A percentile compares a stretch with the other conserved stretches of the same genome.
phyloP scores from a whole-genome alignment of 169 alveolate species.

The Plasmodium knowlesi region DNA sequence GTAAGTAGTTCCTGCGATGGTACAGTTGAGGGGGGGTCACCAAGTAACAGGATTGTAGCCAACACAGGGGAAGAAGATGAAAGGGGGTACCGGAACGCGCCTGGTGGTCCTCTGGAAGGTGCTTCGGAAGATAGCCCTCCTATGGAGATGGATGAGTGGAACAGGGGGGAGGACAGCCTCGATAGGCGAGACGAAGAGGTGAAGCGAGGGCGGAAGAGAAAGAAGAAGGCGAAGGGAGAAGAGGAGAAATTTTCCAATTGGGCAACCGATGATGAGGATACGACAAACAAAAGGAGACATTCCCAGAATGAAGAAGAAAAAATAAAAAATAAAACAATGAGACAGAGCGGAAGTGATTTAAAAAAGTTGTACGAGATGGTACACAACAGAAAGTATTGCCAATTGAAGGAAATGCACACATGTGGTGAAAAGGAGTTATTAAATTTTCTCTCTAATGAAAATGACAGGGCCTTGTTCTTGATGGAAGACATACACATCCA shows the following conservation, averaged over 20 bases:
- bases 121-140: not conserved
- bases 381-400: conserved; percentile 2
- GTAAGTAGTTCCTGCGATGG: not conserved
- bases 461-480: not conserved
- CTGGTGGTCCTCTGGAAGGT: not conserved
- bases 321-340: not conserved
- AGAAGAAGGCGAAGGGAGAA: not conserved
- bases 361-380: conserved; percentile 17
- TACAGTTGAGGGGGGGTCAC: not conserved
- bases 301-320: not conserved
- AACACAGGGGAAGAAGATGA: not conserved
- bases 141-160: not conserved
- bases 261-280: not conserved
- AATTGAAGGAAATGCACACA: conserved; percentile 6
- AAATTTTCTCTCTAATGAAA: conserved; percentile 11
- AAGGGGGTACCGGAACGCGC: not conserved
- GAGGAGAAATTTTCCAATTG: not conserved
- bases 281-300: not conserved
- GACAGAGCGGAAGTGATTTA: not conserved
- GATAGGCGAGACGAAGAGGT: not conserved
- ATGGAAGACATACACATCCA: conserved; percentile 20
- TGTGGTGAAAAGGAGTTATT: conserved; percentile 18
- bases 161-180: not conserved
- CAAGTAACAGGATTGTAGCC: not conserved
- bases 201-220: not conserved